phyloP scores from a whole-genome alignment of 23 red algal genomes.

The Gracilaria gracilis region DNA sequence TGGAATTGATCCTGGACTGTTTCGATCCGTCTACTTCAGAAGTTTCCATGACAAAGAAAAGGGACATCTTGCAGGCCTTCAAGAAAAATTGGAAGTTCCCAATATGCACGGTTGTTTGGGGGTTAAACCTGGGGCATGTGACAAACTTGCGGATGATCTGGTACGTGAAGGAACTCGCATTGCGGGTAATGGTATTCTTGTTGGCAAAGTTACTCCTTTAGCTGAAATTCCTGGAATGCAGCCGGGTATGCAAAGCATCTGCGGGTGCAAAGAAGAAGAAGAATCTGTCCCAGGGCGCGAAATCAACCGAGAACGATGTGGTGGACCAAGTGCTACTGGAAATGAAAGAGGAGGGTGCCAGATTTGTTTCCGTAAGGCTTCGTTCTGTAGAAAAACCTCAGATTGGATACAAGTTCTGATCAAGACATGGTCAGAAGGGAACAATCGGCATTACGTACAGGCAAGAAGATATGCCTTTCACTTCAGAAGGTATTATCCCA shows the following conservation, averaged over 20 bases:
- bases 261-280: constrained; percentile 87
- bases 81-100: constrained; percentile 85
- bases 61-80: constrained; percentile 72
- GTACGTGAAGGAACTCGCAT: constrained; percentile 87
- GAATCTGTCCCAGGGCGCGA: constrained; percentile 88
- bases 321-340: constrained; percentile 96
- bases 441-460: constrained; percentile 93
- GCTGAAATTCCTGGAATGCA: constrained; percentile 31
- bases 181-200: constrained; percentile 85
- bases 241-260: constrained; percentile 4
- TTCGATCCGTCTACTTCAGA: constrained; percentile 95
- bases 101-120: constrained; percentile 69
- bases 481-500: constrained; percentile 92
- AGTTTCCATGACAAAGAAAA: constrained; percentile 90
- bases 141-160: constrained; percentile 90
- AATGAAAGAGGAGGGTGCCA: constrained; percentile 83
- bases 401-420: constrained; percentile 98
- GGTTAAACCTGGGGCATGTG: constrained; percentile 88
- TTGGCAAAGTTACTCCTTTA: constrained; percentile 89
- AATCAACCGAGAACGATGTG: constrained; percentile 92
- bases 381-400: constrained; percentile 93
- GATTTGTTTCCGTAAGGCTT: constrained; percentile 91
- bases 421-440: constrained; percentile 98
- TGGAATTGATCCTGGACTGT: constrained; percentile 93
- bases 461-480: constrained; percentile 99